Base-by-base conservation (phyloP, 192 early-diverging fungal species). In the Coemansia sp. region DNA sequence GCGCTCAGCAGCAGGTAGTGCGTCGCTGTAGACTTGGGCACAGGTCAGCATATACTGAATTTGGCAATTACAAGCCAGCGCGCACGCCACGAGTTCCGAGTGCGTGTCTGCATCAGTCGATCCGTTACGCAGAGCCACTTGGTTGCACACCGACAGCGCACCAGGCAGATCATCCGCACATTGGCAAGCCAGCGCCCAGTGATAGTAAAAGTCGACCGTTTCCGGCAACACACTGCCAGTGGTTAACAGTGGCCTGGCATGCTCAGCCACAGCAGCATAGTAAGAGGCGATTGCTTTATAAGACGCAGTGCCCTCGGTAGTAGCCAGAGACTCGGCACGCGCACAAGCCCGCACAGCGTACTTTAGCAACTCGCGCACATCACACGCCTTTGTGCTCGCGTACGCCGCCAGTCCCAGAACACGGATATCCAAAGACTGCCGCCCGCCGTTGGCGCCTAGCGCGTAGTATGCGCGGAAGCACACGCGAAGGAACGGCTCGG, bases 381-480 rank as follows among this genome's bases (percentile, higher is more conserved):
- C 73, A 46, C 78, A 75, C 4, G 35, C 45, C n/a, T 62, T 69
- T 8, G 78, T 69, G 21, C 60, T 75, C 33, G 70, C 41, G 21
- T 75, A 75, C 14, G 78, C 73, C 11, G 53, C 31, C 21, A 81
- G 37, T 10, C 66, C 69, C 40, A 81, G 50, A 35, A 72, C 35
- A 13, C 73, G 68, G 24, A 81, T 69, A 13, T 50, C 56, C 41
- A 81, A 60, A 6, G 67, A 34, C 10, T 33, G 31, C 2, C 50
- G 45, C 19, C 36, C 42, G 19, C 59, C 50, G 19, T 21, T 14
- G 5, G 42, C 44, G 17, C 73, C 73, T 21, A 81, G 68, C n/a
- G 73, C 63, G 27, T 75, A 81, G 65, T 81, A 81, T 13, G 78
- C 66, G 21, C 78, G 73, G 35, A 81, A 81, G 29, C 78, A 81